Conservation (phyloP, 192 early-diverging fungal genomes). For the Ambispora gerdemannii region DNA sequence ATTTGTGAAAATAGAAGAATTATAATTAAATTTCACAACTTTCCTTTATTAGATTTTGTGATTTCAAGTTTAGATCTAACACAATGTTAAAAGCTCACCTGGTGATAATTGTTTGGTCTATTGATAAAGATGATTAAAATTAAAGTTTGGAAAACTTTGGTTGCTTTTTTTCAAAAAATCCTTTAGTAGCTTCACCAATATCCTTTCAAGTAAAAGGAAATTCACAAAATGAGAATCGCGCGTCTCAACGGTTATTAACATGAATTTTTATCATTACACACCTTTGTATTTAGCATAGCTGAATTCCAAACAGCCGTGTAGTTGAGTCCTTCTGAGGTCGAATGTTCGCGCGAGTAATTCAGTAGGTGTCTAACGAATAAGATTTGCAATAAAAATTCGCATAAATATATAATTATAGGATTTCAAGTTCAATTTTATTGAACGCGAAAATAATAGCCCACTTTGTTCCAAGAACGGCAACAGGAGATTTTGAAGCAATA, state of each 20-base stretch:
- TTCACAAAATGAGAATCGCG: background rate
- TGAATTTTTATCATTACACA: slow-evolving; percentile 30
- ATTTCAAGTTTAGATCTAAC: no score
- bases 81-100: no score
- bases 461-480: slow-evolving; percentile 85
- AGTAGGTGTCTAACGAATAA: slow-evolving; percentile 77
- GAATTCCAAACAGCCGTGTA: slow-evolving; percentile 90
- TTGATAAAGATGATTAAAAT: no score
- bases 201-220: slow-evolving; percentile 12
- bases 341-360: slow-evolving; percentile 91
- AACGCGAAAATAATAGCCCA: slow-evolving; percentile 35
- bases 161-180: slow-evolving; percentile 3
- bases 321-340: slow-evolving; percentile 79
- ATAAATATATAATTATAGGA: slow-evolving; percentile 7
- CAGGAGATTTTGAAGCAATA: slow-evolving; percentile 88
- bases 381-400: background rate
- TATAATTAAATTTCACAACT: no score
- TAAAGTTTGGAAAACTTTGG: slow-evolving; percentile 28
- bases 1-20: no score
- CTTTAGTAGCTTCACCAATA: slow-evolving; percentile 8
- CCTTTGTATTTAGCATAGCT: slow-evolving; percentile 73
- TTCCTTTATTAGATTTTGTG: no score
- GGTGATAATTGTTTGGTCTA: no score
- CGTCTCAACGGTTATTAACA: background rate
- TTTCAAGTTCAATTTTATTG: background rate